A percentile compares a stretch with the other conserved stretches of the same genome.
These are phyloP conservation scores for Cercophora sp. DNA, from an alignment of 495 filamentous ascomycete species.

Conservation along the genomic window DNA sequence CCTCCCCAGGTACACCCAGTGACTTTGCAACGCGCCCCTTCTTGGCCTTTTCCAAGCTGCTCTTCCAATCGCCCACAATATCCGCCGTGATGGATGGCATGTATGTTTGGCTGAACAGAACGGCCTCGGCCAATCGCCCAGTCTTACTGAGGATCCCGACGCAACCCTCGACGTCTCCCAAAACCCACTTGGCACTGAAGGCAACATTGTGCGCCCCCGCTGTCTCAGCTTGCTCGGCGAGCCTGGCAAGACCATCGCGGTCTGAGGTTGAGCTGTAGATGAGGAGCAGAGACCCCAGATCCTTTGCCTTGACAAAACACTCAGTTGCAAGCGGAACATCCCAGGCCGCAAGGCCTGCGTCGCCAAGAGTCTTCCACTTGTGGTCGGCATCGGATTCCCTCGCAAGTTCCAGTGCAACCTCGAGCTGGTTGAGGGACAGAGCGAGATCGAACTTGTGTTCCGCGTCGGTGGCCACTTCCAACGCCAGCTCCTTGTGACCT, in stretches of 20 bases:
- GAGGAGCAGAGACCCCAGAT: conserved; percentile 82
- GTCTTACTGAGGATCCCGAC: conserved; percentile 76
- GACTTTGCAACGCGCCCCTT: conserved; percentile 79
- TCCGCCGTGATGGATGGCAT: conserved; percentile 70
- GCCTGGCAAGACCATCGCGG: conserved; percentile 62
- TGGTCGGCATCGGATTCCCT: conserved; percentile 81
- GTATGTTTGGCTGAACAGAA: conserved; percentile 90
- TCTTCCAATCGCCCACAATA: conserved; percentile 76
- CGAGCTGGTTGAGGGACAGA: conserved; percentile 73
- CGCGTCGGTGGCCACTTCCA: conserved; percentile 92
- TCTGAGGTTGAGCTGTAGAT: conserved; percentile 80
- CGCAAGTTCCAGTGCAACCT: conserved; percentile 81
- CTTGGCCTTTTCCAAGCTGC: conserved; percentile 68
- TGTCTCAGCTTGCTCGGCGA: conserved; percentile 69
- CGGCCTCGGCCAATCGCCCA: conserved; percentile 75
- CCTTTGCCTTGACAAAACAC: conserved; percentile 86
- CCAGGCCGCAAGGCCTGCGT: conserved; percentile 83
- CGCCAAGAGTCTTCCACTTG: conserved; percentile 95
- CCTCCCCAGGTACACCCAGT: conserved; percentile 78
- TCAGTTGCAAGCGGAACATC: conserved; percentile 83
- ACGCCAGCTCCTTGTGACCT: conserved; percentile 89
- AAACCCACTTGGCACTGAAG: conserved; percentile 84
- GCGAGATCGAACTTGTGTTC: conserved; percentile 97
- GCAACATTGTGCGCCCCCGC: conserved; percentile 84
- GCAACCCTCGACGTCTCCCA: conserved; percentile 77